Base-by-base conservation (phyloP, 768 basidiomycete genomes). In the Floccularia luteovirens region DNA sequence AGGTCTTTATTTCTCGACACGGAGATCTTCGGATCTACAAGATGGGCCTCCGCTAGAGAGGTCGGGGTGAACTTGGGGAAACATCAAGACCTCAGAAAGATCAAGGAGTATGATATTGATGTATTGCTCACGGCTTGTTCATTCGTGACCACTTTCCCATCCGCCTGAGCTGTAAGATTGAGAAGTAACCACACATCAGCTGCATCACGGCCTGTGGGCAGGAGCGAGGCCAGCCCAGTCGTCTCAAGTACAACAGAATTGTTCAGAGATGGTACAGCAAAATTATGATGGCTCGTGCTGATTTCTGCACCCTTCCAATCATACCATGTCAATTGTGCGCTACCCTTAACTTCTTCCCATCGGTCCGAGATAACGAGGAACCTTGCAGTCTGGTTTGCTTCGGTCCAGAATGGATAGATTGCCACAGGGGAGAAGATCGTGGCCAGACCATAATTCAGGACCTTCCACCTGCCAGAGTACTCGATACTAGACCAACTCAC, bases 401-500 rank as follows among this genome's bases (percentile, higher is more conserved):
- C 61, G 7, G 66, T 70, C 75, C 74, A 78, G 59, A 78, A 77
- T 14, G 77, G 72, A 42, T 71, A 72, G 45, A 76, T 64, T 37
- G 62, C 55, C 21, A 77, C 55, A 7, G 76, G 72, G 1, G 65
- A 56, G 49, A 68, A 77, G 4, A 61, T 59, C 14, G 53, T 55
- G 11, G 70, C 56, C 44, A 72, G 51, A 16, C 65, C 73, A 46
- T 77, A 76, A 43, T 78, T 67, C 41, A 75, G 56, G 2, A 73
- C 75, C 54, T 78, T 77, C 77, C 75, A 77, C 16, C 77, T 55
- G 5, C 77, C 75, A 4, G 72, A 74, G 47, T 74, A 73, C 48
- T 77, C 75, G 48, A 76, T 65, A 36, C 62, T 60, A 2, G 73
- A 64, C 75, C 75, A 77, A 49, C 68, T 73, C 34, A 69, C 64